phyloP scores from a whole-genome alignment of 139 green algal species.

The Desmodesmus armatus region DNA sequence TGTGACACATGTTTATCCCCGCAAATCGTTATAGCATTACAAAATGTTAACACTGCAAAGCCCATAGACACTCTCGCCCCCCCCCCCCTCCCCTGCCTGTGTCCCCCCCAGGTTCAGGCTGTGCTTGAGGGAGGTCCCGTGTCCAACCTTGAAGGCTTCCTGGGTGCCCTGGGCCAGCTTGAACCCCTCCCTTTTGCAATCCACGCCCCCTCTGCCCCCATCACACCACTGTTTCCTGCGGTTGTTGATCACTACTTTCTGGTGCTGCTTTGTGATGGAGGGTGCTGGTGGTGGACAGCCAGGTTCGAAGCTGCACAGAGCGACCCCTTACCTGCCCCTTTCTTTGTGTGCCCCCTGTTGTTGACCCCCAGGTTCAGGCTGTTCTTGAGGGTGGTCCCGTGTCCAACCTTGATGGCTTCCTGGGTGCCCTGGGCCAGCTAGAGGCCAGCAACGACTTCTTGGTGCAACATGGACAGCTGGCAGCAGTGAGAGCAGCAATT shows the following conservation, averaged over 20 bases:
- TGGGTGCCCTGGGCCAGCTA: conserved; percentile 17
- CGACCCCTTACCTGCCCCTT: neutral
- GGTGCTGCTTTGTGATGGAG: no score
- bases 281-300: no score
- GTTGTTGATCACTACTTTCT: no score
- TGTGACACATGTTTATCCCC: no score
- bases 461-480: conserved; percentile 1
- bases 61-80: no score
- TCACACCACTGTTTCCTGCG: no score
- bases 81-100: no score
- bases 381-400: conserved; percentile 11
- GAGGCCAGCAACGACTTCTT: conserved; percentile 19
- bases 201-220: no score
- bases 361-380: conserved; percentile 8
- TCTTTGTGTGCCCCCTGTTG: neutral
- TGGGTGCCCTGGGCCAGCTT: conserved; percentile 17
- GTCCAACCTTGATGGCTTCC: conserved; percentile 25
- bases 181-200: no score
- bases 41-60: no score
- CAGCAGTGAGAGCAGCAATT: conserved; percentile 12
- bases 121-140: conserved; percentile 12
- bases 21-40: no score
- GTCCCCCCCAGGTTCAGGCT: conserved; percentile 19
- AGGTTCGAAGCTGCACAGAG: no score
- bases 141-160: conserved; percentile 21